phyloP scores from a whole-genome alignment of 495 filamentous ascomycete genomes.

The Melanomma pulvis-pyrius region DNA sequence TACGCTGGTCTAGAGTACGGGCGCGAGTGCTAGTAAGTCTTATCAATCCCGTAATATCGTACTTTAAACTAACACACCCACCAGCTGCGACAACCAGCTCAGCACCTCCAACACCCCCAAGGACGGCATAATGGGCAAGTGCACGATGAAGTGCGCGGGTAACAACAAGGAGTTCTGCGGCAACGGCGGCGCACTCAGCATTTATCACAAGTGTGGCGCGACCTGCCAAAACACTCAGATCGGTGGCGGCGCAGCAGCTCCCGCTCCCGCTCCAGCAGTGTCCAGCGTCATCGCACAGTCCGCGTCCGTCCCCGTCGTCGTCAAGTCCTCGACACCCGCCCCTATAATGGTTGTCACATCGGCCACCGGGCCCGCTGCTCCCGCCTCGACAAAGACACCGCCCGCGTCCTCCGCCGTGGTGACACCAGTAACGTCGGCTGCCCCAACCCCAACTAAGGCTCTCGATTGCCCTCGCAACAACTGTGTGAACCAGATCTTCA shows the following conservation, averaged over 20 bases:
- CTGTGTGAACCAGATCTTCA: constrained; percentile 19
- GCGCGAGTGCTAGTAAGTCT: constrained; percentile 59
- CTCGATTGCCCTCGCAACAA: constrained; percentile 16
- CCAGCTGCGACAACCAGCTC: constrained; percentile 63
- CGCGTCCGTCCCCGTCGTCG: not conserved
- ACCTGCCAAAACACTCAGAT: constrained; percentile 35
- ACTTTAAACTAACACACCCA: no score
- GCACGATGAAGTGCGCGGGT: constrained; percentile 41
- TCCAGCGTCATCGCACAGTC: not conserved
- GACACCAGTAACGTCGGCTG: not conserved
- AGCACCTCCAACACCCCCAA: constrained; percentile 14
- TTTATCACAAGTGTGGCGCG: constrained; percentile 41
- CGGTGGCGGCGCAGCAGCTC: not conserved
- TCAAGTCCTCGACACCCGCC: not conserved
- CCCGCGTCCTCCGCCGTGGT: not conserved
- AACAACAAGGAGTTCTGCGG: constrained; percentile 41
- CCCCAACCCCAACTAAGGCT: constrained; percentile 2
- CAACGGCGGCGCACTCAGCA: constrained; percentile 33
- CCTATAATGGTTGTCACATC: not conserved
- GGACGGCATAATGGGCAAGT: constrained; percentile 37
- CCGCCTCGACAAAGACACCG: not conserved
- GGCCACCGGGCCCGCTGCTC: not conserved
- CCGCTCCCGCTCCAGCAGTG: not conserved
- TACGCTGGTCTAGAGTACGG: constrained; percentile 71
- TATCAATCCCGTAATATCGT: no score